Base-by-base conservation (phyloP, 352 stramenopile species). In the Phytophthora europaea region DNA sequence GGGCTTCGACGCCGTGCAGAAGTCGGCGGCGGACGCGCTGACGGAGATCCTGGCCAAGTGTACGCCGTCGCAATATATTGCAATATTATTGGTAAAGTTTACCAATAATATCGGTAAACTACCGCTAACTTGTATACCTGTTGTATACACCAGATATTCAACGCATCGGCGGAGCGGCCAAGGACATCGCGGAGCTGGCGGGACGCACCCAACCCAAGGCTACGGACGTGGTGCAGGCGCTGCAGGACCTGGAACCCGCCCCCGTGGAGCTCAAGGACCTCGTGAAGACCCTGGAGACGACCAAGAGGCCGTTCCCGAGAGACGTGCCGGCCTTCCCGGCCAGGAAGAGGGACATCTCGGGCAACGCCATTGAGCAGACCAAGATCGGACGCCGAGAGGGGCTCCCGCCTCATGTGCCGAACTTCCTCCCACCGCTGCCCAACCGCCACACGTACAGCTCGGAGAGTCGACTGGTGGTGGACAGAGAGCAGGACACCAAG, bases 401-500 rank as follows among this genome's bases (percentile, higher is more conserved):
- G 1, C 65, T 89, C 13, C 83, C 83, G 1, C 66, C 76, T 28
- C 80, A 91, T 63, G 81, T 87, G 6, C 83, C 83, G 22, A 79
- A 66, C 16, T 91, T 91, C 38, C 36, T 87, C 26, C 83, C 83
- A 12, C 81, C 83, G 4, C 62, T 91, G 57, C 83, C 83, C 4
- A 85, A 85, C 58, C 80, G 82, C 12, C 83, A 91, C 59, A 89
- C 83, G 23, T 91, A 91, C 66, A 88, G 79, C 58, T 83, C 81
- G 0, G 75, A 91, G 18, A 83, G 82, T 68, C 73, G 78, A 23
- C 40, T 88, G 2, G 83, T 91, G 12, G 83, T 91, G 22, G 81
- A 89, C 20, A 69, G 81, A 65, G 79, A 87, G 40, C 77, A 88
- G 28, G 83, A 91, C 33, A 80, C 73, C 0, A 91, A 91, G 65